phyloP scores from a whole-genome alignment of 164 flowering plant genomes.

The Brasenia schreberi region DNA sequence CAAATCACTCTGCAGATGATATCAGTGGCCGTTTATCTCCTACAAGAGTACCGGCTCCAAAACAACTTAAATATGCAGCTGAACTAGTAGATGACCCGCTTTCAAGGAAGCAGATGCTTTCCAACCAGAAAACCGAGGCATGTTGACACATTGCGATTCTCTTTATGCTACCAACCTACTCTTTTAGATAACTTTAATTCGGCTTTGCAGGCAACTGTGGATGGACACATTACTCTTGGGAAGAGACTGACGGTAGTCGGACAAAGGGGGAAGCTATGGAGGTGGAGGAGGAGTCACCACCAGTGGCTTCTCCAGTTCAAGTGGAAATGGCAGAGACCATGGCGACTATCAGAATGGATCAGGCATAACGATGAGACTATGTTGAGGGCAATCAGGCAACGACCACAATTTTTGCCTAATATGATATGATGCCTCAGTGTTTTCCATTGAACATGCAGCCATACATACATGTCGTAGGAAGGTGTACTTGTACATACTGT shows the following conservation, averaged over 20 bases:
- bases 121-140: conserved; percentile 59
- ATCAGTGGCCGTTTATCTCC: conserved; percentile 59
- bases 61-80: conserved; percentile 79
- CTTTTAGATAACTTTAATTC: no score
- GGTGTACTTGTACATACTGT: no score
- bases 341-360: conserved; percentile 97
- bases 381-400: conserved; percentile 52
- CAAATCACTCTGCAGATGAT: conserved; percentile 60
- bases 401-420: conserved; percentile 44
- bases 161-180: no score
- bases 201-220: no score
- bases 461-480: no score
- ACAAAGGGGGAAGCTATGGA: conserved; percentile 87
- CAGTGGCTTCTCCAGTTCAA: conserved; percentile 94
- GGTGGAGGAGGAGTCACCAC: conserved; percentile 98
- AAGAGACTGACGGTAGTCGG: conserved; percentile 50
- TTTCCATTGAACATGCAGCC: no score
- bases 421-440: no score
- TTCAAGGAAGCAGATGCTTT: conserved; percentile 42
- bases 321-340: conserved; percentile 99
- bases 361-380: conserved; percentile 91
- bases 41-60: conserved; percentile 68
- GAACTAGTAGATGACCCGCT: conserved; percentile 67
- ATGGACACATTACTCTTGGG: no score
- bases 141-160: no score